A percentile compares a stretch with the other conserved stretches of the same genome.
These are phyloP conservation scores for Posidonia australis DNA, from an alignment of 106 monocot genomes.

Conservation along the genomic window DNA sequence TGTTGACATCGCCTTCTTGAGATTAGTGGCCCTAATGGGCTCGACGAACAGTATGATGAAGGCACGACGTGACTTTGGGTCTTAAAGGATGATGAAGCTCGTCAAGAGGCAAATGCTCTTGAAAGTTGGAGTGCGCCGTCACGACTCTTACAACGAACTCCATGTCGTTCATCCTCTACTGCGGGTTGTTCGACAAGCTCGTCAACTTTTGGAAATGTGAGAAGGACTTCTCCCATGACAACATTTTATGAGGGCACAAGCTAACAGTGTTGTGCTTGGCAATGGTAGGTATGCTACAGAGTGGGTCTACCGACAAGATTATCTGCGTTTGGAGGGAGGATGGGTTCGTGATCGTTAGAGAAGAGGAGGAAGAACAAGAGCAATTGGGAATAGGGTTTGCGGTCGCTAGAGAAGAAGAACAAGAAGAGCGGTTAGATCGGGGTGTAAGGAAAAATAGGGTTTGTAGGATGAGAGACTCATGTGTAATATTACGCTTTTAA, in stretches of 20 bases:
- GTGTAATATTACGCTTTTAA: no score
- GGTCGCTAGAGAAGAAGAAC: no score
- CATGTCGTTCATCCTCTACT: constrained; percentile 33
- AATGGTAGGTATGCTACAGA: constrained; percentile 30
- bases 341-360: no score
- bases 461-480: no score
- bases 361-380: no score
- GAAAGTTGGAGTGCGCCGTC: constrained; percentile 39
- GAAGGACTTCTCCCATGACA: constrained; percentile 26
- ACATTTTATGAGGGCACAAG: constrained; percentile 36
- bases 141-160: constrained; percentile 37
- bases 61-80: constrained; percentile 29
- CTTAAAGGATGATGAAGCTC: constrained; percentile 19
- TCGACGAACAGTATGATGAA: constrained; percentile 67
- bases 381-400: no score
- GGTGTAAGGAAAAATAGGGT: no score
- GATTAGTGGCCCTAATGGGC: constrained; percentile 57
- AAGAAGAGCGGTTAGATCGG: no score
- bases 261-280: constrained; percentile 51
- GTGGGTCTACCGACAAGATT: constrained; percentile 60
- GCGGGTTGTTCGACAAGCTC: constrained; percentile 47
- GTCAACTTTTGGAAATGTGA: constrained; percentile 46
- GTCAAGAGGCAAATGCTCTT: constrained; percentile 21
- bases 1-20: no score
- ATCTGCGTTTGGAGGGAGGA: constrained; percentile 62